phyloP scores from a whole-genome alignment of 1,139 yeast species.

The Barnettozyma hawaiiensis region DNA sequence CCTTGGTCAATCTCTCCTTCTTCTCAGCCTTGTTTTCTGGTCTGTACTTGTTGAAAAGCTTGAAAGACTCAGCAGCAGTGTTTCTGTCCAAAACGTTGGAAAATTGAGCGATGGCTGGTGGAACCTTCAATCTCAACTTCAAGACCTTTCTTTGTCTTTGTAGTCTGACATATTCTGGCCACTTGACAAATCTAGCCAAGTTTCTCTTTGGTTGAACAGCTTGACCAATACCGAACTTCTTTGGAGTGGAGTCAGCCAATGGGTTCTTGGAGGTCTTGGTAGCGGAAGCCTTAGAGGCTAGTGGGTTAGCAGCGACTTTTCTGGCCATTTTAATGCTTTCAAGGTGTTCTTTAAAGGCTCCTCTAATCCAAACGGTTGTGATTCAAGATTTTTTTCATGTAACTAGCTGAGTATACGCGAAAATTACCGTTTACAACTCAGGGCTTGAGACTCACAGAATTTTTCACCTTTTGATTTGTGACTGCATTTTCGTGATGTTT shows the following conservation, averaged over 20 bases:
- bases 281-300: constrained; percentile 51
- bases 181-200: constrained; percentile 92
- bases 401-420: constrained; percentile 6
- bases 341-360: constrained; percentile 5
- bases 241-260: constrained; percentile 80
- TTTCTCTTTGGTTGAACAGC: constrained; percentile 91
- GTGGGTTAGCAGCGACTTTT: constrained; percentile 93
- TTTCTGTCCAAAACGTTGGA: constrained; percentile 93
- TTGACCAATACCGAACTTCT: constrained; percentile 96
- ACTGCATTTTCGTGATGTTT: constrained; percentile 17
- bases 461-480: constrained; percentile 11
- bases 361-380: constrained; percentile 9
- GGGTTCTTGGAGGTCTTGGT: constrained; percentile 56
- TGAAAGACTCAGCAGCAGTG: constrained; percentile 95
- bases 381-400: constrained; percentile 2
- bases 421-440: not conserved
- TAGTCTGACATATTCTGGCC: constrained; percentile 97
- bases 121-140: constrained; percentile 93
- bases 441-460: not conserved
- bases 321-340: constrained; percentile 42
- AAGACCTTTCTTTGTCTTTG: constrained; percentile 98
- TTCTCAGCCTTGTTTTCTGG: constrained; percentile 96
- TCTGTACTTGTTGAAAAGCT: constrained; percentile 96
- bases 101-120: constrained; percentile 97
- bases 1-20: constrained; percentile 98